Conservation (phyloP, 2,329 filamentous ascomycete species). For the Monosporascus sp. region DNA sequence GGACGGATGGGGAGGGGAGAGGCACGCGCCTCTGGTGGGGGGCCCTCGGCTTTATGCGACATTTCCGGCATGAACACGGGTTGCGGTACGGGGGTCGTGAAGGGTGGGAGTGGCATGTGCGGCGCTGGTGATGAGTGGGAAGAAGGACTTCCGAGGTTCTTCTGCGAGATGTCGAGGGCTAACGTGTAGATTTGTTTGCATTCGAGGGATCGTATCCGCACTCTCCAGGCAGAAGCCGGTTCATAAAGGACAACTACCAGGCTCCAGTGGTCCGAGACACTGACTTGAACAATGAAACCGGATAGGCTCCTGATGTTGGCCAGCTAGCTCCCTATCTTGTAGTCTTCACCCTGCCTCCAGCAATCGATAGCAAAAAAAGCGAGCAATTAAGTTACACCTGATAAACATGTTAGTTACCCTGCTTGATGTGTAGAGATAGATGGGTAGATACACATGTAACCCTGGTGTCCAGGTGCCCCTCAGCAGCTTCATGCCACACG, state of each 20-base stretch:
- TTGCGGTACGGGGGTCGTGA: conserved; percentile 26
- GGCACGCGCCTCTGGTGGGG: conserved; percentile 9
- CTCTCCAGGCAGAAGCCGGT: not conserved
- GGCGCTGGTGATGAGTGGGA: not conserved
- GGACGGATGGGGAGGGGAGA: conserved; percentile 12
- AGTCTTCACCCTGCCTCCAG: too few relatives aligned
- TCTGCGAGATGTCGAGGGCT: conserved; percentile 8
- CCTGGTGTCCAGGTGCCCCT: too few relatives aligned
- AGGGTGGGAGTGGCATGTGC: conserved; percentile 24
- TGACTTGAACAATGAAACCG: too few relatives aligned
- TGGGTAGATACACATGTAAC: too few relatives aligned
- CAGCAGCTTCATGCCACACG: too few relatives aligned
- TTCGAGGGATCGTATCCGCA: not conserved
- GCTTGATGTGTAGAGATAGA: too few relatives aligned
- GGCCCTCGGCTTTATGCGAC: conserved; percentile 17
- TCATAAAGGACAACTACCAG: not conserved
- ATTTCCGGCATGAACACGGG: conserved; percentile 29
- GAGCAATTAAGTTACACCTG: too few relatives aligned
- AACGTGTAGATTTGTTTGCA: conserved; percentile 5
- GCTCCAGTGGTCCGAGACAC: not conserved
- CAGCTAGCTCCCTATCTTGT: too few relatives aligned
- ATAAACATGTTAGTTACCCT: too few relatives aligned
- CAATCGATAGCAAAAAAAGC: too few relatives aligned
- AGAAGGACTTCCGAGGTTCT: not conserved
- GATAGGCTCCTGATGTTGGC: too few relatives aligned